Conservation (phyloP, 2,329 filamentous ascomycete species). For the Calonectria pauciramosa region DNA sequence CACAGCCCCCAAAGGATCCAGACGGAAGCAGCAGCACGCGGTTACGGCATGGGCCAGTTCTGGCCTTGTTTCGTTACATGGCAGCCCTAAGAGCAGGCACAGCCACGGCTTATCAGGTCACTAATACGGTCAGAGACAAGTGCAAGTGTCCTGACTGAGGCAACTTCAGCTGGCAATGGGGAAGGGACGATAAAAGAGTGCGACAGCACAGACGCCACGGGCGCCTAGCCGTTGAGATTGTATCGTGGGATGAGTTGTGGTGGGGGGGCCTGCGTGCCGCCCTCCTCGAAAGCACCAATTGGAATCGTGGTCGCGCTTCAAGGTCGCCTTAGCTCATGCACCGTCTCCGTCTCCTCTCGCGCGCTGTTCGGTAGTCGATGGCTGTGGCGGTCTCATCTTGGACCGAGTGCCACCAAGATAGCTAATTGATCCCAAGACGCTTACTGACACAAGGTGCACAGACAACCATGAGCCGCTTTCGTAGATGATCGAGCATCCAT, state of each 20-base stretch:
- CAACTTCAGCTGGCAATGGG: neutral
- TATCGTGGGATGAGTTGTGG: neutral
- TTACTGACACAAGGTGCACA: neutral
- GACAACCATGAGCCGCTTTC: neutral
- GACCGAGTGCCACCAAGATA: neutral
- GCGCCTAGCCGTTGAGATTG: neutral
- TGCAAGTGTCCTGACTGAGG: neutral
- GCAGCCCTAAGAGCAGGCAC: neutral
- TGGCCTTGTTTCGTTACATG: neutral
- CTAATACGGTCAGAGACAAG: neutral
- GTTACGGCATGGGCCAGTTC: neutral
- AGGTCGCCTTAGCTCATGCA: neutral
- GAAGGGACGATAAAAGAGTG: neutral
- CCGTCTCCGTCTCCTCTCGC: neutral
- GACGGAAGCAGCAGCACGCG: neutral
- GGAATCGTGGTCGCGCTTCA: neutral
- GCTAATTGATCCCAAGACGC: neutral
- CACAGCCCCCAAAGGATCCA: constrained; percentile 3
- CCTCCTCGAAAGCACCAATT: neutral
- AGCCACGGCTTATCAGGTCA: neutral
- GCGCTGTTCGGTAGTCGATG: neutral
- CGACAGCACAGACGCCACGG: neutral
- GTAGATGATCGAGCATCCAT: neutral
- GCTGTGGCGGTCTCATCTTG: constrained; percentile 9
- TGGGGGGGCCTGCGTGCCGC: neutral